A percentile compares a stretch with the other conserved stretches of the same genome.
Evolutionary conservation across 176 grass and related monocot genomes (phyloP).

Genomic region (Paspalum notatum): DNA sequence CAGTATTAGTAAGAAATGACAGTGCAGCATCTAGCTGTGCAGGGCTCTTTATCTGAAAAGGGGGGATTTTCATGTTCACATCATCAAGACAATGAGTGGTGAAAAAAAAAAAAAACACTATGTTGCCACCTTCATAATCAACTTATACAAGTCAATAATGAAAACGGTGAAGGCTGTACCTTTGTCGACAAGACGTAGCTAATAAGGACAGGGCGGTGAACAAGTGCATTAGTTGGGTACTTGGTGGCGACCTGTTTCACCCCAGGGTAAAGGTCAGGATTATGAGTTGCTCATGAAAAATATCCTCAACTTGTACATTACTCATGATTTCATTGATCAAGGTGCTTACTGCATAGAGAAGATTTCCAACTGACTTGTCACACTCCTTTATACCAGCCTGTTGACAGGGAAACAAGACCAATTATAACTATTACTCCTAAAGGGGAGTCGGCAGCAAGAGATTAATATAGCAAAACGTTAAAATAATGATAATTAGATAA

Average conservation of each 20-base stretch:
- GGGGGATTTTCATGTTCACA: slow-evolving; percentile 7
- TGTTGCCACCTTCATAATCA: background rate
- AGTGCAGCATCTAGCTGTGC: slow-evolving; percentile 86
- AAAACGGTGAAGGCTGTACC: slow-evolving; percentile 32
- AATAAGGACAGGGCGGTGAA: slow-evolving; percentile 79
- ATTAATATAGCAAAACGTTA: background rate
- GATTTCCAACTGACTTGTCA: slow-evolving; percentile 78
- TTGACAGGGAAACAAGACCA: slow-evolving; percentile 23
- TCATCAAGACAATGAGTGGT: slow-evolving; percentile 5
- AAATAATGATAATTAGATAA: background rate
- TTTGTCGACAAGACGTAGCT: slow-evolving; percentile 69
- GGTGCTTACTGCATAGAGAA: slow-evolving; percentile 72
- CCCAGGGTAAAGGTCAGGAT: slow-evolving; percentile 14
- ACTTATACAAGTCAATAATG: background rate
- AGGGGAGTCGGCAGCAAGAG: background rate
- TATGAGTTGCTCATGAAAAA: slow-evolving; percentile 27
- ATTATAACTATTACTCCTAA: background rate
- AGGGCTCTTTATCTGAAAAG: slow-evolving; percentile 82
- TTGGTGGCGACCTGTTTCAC: slow-evolving; percentile 85
- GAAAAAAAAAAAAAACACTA: slow-evolving; percentile 10
- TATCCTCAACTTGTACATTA: background rate
- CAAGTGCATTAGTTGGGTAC: slow-evolving; percentile 78
- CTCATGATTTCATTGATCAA: background rate
- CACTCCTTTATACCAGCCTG: slow-evolving; percentile 70
- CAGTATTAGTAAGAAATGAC: slow-evolving; percentile 67